Percentiles rank a stretch among this genome's conserved stretches.
Conservation (phyloP, 305 asterid genomes). For the Coffea humblotiana region DNA sequence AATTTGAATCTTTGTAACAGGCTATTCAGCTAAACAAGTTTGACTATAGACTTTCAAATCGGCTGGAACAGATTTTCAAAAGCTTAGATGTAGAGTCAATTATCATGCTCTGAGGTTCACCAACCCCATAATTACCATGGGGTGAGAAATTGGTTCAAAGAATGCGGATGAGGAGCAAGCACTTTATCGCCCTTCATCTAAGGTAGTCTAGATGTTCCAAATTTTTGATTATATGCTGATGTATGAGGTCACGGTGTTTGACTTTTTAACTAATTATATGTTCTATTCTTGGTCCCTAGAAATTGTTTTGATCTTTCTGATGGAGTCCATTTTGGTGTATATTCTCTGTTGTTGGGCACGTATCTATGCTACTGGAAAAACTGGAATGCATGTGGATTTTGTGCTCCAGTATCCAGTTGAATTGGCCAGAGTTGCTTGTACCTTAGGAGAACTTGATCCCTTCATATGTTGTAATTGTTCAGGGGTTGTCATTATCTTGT, state of each 20-base stretch:
- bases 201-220: conserved; percentile 45
- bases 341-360: not conserved
- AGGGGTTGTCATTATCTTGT: not conserved
- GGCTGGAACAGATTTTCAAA: conserved; percentile 78
- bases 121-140: conserved; percentile 74
- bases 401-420: not conserved
- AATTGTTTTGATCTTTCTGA: not conserved
- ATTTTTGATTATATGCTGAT: conserved; percentile 12
- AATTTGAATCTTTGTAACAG: conserved; percentile 48
- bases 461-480: not conserved
- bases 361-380: not conserved
- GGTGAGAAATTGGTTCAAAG: conserved; percentile 74
- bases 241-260: conserved; percentile 8
- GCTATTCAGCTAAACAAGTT: conserved; percentile 89
- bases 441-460: not conserved
- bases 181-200: conserved; percentile 86
- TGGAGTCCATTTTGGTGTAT: not conserved
- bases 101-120: conserved; percentile 95
- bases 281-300: not conserved
- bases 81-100: conserved; percentile 95
- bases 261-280: not conserved
- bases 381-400: not conserved
- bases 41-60: conserved; percentile 94
- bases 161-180: conserved; percentile 84
- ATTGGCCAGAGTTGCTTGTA: not conserved